phyloP scores from a whole-genome alignment of 495 filamentous ascomycete genomes.

The Aspergillus carlsbadensis region DNA sequence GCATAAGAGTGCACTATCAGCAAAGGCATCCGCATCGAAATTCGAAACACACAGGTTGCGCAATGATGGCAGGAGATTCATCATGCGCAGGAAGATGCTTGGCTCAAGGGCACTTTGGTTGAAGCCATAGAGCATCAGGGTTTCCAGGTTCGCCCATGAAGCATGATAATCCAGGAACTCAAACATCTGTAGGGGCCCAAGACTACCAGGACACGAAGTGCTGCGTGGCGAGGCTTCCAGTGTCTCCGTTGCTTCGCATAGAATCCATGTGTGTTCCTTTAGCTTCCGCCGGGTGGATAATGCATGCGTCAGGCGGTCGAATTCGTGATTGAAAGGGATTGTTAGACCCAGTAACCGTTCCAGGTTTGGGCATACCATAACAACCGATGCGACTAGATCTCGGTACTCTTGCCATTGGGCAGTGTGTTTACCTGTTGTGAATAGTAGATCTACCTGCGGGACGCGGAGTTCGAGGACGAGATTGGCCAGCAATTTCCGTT shows the following conservation, averaged over 20 bases:
- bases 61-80: slow-evolving; percentile 67
- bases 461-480: slow-evolving; percentile 75
- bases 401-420: slow-evolving; percentile 60
- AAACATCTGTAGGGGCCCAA: slow-evolving; percentile 60
- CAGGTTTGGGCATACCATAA: slow-evolving; percentile 85
- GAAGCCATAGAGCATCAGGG: slow-evolving; percentile 69
- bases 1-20: slow-evolving; percentile 64
- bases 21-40: slow-evolving; percentile 70
- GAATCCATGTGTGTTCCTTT: slow-evolving; percentile 78
- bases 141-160: slow-evolving; percentile 70
- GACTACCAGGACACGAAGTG: slow-evolving; percentile 50
- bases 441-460: slow-evolving; percentile 52
- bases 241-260: slow-evolving; percentile 51
- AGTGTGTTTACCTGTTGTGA: slow-evolving; percentile 49
- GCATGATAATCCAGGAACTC: slow-evolving; percentile 69
- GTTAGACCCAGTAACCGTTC: slow-evolving; percentile 72
- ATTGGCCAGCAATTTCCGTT: slow-evolving; percentile 66
- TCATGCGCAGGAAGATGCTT: slow-evolving; percentile 64
- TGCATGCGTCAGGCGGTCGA: slow-evolving; percentile 73
- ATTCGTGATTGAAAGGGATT: slow-evolving; percentile 67
- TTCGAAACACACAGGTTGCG: slow-evolving; percentile 72
- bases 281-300: slow-evolving; percentile 72
- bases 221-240: slow-evolving; percentile 44
- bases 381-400: slow-evolving; percentile 71
- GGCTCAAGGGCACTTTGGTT: slow-evolving; percentile 59